A percentile compares a stretch with the other conserved stretches of the same genome.
phyloP scores from a whole-genome alignment of 148 eudicot species.

The Amaranthus palmeri region DNA sequence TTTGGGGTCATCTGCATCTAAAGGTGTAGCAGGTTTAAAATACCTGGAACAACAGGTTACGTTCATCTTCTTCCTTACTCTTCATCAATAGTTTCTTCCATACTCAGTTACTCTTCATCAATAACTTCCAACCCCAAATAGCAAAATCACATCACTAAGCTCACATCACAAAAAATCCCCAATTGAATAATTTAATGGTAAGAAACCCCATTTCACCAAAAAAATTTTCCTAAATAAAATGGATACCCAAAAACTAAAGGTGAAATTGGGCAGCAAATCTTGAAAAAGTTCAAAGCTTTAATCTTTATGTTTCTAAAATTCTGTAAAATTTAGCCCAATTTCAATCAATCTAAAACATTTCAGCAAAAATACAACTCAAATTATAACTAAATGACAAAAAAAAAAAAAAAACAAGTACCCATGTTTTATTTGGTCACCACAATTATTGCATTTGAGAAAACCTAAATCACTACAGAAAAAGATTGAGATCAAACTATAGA shows the following conservation, averaged over 20 bases:
- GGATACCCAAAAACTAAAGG: constrained; percentile 2
- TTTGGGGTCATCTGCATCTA: too few species aligned
- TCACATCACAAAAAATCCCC: too few species aligned
- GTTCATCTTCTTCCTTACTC: too few species aligned
- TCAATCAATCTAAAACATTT: background rate
- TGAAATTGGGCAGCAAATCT: constrained; percentile 8
- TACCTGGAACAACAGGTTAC: too few species aligned
- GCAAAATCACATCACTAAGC: too few species aligned
- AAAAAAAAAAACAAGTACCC: background rate
- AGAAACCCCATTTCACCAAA: too few species aligned
- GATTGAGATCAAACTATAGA: background rate
- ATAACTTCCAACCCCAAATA: too few species aligned
- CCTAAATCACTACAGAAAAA: background rate
- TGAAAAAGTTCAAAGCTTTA: background rate
- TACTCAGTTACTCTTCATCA: too few species aligned
- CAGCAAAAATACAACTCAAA: constrained; percentile 1
- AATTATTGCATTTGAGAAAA: background rate
- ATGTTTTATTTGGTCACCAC: background rate
- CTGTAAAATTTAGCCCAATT: constrained; percentile 16
- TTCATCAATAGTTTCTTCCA: too few species aligned
- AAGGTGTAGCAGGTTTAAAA: too few species aligned
- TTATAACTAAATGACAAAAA: background rate
- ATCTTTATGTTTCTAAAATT: constrained; percentile 13
- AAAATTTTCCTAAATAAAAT: constrained; percentile 1
- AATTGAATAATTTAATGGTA: too few species aligned